Evolutionary conservation across 805 yeast genomes (phyloP).

Genomic region (Saccharomycopsis sp.): DNA sequence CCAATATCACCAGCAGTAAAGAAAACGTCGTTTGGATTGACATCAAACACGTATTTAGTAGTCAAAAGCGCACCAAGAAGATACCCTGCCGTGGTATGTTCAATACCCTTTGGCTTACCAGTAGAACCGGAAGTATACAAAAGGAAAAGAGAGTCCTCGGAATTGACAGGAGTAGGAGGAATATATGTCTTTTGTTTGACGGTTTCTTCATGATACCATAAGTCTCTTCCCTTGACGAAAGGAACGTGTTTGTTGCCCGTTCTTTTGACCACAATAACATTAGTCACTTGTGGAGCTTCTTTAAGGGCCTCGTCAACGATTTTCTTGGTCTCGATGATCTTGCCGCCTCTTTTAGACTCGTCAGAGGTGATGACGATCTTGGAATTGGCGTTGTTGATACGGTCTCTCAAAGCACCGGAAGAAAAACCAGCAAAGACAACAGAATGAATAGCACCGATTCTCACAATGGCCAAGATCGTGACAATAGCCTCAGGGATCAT

Average conservation of each 20-base stretch:
- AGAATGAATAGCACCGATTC: constrained; percentile 81
- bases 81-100: constrained; percentile 76
- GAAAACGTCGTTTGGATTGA: constrained; percentile 64
- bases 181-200: constrained; percentile 58
- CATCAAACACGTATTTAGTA: constrained; percentile 70
- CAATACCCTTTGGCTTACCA: constrained; percentile 84
- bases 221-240: constrained; percentile 53
- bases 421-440: constrained; percentile 84
- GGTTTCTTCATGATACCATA: constrained; percentile 71
- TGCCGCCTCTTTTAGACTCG: constrained; percentile 80
- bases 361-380: constrained; percentile 72
- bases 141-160: constrained; percentile 80
- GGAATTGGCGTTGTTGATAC: constrained; percentile 66
- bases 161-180: constrained; percentile 67
- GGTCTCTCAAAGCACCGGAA: constrained; percentile 62
- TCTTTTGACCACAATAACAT: constrained; percentile 68
- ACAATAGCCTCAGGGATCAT: constrained; percentile 78
- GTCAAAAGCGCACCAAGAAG: constrained; percentile 67
- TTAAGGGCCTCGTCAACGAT: constrained; percentile 75
- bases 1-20: constrained; percentile 91
- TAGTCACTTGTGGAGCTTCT: constrained; percentile 57
- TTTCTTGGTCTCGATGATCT: constrained; percentile 71
- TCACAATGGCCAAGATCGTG: constrained; percentile 67
- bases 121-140: constrained; percentile 84
- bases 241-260: constrained; percentile 54